These are phyloP conservation scores for Phytophthora ramorum DNA, from an alignment of 352 stramenopile species.

Conservation along the genomic window DNA sequence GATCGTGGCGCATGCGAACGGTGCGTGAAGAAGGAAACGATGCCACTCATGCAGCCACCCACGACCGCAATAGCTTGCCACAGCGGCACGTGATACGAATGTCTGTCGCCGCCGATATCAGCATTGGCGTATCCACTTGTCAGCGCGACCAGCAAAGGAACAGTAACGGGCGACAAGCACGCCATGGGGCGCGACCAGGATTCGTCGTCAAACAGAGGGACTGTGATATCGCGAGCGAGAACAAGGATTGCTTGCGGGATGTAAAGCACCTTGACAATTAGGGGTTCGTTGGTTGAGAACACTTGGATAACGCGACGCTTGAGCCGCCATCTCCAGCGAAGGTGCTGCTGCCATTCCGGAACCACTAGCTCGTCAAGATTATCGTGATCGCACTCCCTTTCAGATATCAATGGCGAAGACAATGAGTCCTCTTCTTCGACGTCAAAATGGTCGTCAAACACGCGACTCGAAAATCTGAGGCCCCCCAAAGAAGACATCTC, in stretches of 20 bases:
- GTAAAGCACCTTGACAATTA: slow-evolving; percentile 56
- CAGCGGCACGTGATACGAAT: slow-evolving; percentile 38
- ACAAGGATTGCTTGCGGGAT: slow-evolving; percentile 62
- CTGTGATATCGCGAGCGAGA: slow-evolving; percentile 66
- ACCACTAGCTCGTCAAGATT: slow-evolving; percentile 42
- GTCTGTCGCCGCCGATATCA: slow-evolving; percentile 28
- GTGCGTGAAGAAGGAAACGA: slow-evolving; percentile 74
- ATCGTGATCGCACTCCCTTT: slow-evolving; percentile 43
- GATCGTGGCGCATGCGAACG: slow-evolving; percentile 65
- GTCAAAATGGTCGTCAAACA: slow-evolving; percentile 78
- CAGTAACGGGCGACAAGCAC: slow-evolving; percentile 81
- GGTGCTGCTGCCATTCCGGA: slow-evolving; percentile 74
- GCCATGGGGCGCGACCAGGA: slow-evolving; percentile 86
- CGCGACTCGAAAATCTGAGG: slow-evolving; percentile 46
- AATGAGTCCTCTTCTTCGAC: slow-evolving; percentile 53
- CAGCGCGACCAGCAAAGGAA: slow-evolving; percentile 89
- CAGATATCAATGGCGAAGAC: slow-evolving; percentile 66
- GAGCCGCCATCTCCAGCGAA: slow-evolving; percentile 75
- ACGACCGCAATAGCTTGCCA: slow-evolving; percentile 47
- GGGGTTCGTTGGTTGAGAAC: slow-evolving; percentile 49
- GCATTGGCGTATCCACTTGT: slow-evolving; percentile 44
- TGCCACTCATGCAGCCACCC: slow-evolving; percentile 54
- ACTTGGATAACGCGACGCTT: slow-evolving; percentile 56
- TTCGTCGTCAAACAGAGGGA: slow-evolving; percentile 73
- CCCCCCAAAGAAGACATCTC: slow-evolving; percentile 36